phyloP scores from a whole-genome alignment of 116 monocot genomes.

The Papilionanthe hybrid region DNA sequence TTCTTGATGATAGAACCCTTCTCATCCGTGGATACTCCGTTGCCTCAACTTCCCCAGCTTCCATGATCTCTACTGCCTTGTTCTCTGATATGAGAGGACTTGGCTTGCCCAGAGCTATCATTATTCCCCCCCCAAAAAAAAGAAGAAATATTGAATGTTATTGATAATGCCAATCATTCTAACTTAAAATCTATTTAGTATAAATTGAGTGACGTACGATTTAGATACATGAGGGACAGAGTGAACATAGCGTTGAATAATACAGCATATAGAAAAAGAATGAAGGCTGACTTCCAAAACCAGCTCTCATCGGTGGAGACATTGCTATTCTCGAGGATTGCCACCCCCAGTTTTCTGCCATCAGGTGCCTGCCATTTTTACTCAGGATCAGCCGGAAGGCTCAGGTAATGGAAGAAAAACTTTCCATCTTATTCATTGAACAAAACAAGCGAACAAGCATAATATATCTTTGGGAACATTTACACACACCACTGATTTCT shows the following conservation, averaged over 20 bases:
- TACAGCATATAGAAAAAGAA: slow-evolving; percentile 56
- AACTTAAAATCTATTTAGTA: neutral
- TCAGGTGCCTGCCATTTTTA: slow-evolving; percentile 29
- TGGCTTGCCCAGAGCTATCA: slow-evolving; percentile 41
- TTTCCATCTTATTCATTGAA: neutral
- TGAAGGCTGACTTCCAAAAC: slow-evolving; percentile 74
- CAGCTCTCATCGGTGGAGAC: slow-evolving; percentile 48
- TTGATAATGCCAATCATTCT: neutral
- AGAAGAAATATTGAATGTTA: neutral
- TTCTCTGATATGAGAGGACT: slow-evolving; percentile 58
- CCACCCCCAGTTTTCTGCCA: slow-evolving; percentile 38
- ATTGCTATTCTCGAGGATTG: slow-evolving; percentile 42
- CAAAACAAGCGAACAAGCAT: neutral
- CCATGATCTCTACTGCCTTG: slow-evolving; percentile 30
- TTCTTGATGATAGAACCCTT: neutral
- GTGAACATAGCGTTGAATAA: slow-evolving; percentile 74
- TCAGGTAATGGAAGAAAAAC: neutral
- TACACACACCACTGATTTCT: no score
- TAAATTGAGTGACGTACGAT: slow-evolving; percentile 36
- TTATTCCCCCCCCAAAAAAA: neutral
- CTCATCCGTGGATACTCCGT: neutral
- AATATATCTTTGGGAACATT: neutral
- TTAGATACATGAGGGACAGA: slow-evolving; percentile 60
- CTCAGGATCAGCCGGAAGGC: neutral
- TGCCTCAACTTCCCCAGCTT: slow-evolving; percentile 29